Base-by-base conservation (phyloP, 1,284 basidiomycete genomes). In the Rhodotorula sp. region DNA sequence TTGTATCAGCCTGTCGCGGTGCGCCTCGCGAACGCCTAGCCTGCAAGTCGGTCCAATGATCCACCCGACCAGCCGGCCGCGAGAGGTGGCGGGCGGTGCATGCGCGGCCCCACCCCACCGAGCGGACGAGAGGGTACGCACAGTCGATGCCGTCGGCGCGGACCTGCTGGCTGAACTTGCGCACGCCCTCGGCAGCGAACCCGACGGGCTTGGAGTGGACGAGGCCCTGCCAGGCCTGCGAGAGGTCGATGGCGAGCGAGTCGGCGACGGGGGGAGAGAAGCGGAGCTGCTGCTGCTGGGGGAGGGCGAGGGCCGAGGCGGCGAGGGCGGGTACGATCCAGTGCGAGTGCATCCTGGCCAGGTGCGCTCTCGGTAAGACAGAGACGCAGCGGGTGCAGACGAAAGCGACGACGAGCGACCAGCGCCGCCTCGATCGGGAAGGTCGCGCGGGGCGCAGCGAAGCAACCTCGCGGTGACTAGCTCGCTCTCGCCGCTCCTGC, bases 111-210 rank as follows among this genome's bases (percentile, higher is more conserved):
- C 27, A 50, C 63, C 58, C 34, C 54, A 5, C 16, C 34, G 42
- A 34, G 21, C 21, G 8, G 14, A 44, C 25, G 48, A 50, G 10
- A 9, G 13, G 16, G 3, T 21, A 66, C 73, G 61, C 7, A 74
- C 73, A 72, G 57, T 62, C 53, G 71, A 72, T 68, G 9, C 71
- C 71, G 5, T 44, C 54, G 44, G 64, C 57, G 17, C 44, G 19
- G 42, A 71, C 48, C 41, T 64, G 44, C 17, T 64, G 46, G 52
- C 44, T 63, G 19, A 70, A 75, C 58, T 64, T 62, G 48, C 68
- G 62, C 1, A 72, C 73, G 27, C 70, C 70, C 25, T 73, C 23
- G 4, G 45, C 60, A n/a, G 42, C 65, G 67, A 64, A 70, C 0
- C 50, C 71, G 56, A 73, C 61, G 7, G 62, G 53, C 44, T 55